These are phyloP conservation scores for Trametes cubensis DNA, from an alignment of 768 basidiomycete species.

Conservation along the genomic window DNA sequence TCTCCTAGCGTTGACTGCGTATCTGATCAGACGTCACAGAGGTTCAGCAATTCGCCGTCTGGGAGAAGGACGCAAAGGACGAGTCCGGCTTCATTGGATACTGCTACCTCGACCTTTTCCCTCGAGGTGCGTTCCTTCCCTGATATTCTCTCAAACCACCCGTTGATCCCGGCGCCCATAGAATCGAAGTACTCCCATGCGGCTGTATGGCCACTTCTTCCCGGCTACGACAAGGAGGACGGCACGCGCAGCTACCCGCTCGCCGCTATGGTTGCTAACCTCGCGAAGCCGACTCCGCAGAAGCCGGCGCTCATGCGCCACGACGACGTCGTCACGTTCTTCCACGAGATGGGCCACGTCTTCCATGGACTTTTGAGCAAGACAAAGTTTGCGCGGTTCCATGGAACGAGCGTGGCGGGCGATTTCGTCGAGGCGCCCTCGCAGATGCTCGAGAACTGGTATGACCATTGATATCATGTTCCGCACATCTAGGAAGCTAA, in stretches of 20 bases:
- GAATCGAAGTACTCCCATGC: slow-evolving; percentile 85
- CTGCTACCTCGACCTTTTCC: slow-evolving; percentile 88
- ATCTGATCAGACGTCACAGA: slow-evolving; percentile 44
- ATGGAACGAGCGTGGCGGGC: slow-evolving; percentile 60
- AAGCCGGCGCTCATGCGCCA: slow-evolving; percentile 87
- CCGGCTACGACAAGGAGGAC: slow-evolving; percentile 60
- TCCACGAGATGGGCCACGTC: slow-evolving; percentile 81
- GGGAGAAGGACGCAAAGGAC: slow-evolving; percentile 77
- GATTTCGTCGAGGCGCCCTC: slow-evolving; percentile 91
- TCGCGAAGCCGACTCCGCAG: slow-evolving; percentile 81
- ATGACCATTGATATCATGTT: neutral
- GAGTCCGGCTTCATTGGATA: slow-evolving; percentile 78
- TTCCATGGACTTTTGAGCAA: slow-evolving; percentile 60
- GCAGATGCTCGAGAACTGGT: slow-evolving; percentile 94
- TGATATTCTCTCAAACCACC: neutral
- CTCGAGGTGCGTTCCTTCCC: slow-evolving; percentile 55
- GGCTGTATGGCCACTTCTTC: slow-evolving; percentile 77
- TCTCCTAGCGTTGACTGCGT: too few relatives aligned
- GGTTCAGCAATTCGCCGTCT: slow-evolving; percentile 82
- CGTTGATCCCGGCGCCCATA: slow-evolving; percentile 30
- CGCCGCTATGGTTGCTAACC: slow-evolving; percentile 87
- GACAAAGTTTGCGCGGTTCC: slow-evolving; percentile 76
- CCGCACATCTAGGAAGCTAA: neutral
- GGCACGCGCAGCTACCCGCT: slow-evolving; percentile 73
- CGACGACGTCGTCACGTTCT: slow-evolving; percentile 86